Base-by-base conservation (phyloP, 345 rosid species). In the Brassica incana region DNA sequence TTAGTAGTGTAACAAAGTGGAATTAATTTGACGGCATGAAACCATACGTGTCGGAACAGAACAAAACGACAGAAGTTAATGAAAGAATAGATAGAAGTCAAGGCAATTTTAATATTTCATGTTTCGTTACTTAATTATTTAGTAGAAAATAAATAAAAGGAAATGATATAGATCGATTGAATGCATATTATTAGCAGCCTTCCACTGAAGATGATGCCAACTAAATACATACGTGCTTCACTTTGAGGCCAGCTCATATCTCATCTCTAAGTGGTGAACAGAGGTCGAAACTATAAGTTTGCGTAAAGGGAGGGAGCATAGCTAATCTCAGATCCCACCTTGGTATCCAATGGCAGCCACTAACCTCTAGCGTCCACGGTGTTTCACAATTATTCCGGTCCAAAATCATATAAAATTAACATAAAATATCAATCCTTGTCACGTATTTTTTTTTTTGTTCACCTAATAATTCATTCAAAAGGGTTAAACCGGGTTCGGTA, bases 351-450 rank as follows among this genome's bases (percentile, higher is more conserved):
- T 78, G 81, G 76, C 81, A 54, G 67, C 61, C 48, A 71, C 64
- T 77, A 50, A 25, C 5, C 65, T 77, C 75, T 77, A 63, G 71
- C 81, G 15, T 71, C 81, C 76, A 70, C 71, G 65, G 58, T 77
- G 62, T 77, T 36, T 30, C 58, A 35, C 23, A 23, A 30, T 61
- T 43, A 5, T 5, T 61, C 59, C 14, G 3, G 1, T 65, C 52
- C 71, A 66, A 66, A 4, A n/a, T 54, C 58, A 66, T 65, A 56
- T 66, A 38, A 76, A 68, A 58, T 76, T 73, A 56, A 25, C 67
- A 8, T 35, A 30, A 30, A 30, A 3, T 30, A 30, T 30, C 5
- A 30, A 30, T 40, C 30, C 11, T 6, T 67, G 52, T 45, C 52
- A 5, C 14, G 12, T 58, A 68, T 32, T 0, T 20, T 20, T 20